Evolutionary conservation across 176 grass and related monocot species (phyloP), one percentile per base, ranked within the genome.

Genomic region (Bonia amplexicaulis): DNA sequence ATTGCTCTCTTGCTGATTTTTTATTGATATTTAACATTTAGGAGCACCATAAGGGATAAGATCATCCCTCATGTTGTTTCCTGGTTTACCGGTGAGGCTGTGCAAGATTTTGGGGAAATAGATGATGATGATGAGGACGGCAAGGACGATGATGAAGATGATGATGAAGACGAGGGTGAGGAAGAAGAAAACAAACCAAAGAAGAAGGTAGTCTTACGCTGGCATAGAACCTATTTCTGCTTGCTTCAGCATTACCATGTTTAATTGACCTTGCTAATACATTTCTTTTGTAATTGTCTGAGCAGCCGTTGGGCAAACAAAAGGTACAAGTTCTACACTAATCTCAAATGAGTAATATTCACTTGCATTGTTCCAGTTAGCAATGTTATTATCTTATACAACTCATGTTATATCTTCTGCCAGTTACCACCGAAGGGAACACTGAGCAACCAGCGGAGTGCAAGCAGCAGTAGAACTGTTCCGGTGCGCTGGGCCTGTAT

Each of bases 61-160:
- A 94, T 97, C 71, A 94, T 97, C 84, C 95, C 95, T 35, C 95
- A 93, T 82, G 95, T 90, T 71, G 90, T 94, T 79, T 97, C 88
- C 13, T 97, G 95, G 95, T 97, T 92, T 83, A 93, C 92, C 5
- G 92, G 90, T 20, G 95, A 97, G 81, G 92, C 95, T 31, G 88
- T 84, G 12, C 84, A 85, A 76, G 95, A 94, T 74, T 92, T 91
- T 42, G 92, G 88, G 52, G 91, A 84, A 64, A 61, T 83, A 35
- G 91, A 93, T 0, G 91, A 91, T 0, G 93, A 96, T 0, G 94
- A 93, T 0, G 89, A 92, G 0, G 91, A 91, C 0, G 91, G 88
- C 0, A 91, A 91, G 0, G 89, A 91, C 0, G 91, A 96, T 0
- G 91, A 93, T 0, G 94, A 91, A 0, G 93, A 96, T 0, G 91